Evolutionary conservation across 2,329 filamentous ascomycete genomes (phyloP).

Genomic region (Didymella arachidicola): DNA sequence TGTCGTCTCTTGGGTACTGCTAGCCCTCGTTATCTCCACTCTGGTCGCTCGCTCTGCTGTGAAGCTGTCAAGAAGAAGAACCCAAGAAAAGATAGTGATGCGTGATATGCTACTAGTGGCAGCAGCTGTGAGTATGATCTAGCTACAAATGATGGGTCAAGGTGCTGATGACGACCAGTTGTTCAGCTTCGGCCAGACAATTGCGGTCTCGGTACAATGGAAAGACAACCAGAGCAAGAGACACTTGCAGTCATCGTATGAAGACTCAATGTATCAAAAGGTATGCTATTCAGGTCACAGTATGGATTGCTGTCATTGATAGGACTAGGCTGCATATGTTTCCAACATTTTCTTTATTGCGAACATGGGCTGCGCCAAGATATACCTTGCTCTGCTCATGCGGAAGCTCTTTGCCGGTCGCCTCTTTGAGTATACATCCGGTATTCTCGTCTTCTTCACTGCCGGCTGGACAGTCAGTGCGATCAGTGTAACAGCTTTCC

Average conservation of each 20-base stretch:
- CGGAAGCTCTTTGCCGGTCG: slow-evolving; percentile 30
- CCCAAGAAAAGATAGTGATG: slow-evolving; percentile 18
- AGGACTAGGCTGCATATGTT: slow-evolving; percentile 35
- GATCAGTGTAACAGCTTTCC: slow-evolving; percentile 36
- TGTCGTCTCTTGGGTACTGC: slow-evolving; percentile 39
- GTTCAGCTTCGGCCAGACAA: slow-evolving; percentile 41
- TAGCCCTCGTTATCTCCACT: slow-evolving; percentile 32
- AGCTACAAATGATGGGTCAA: rapidly evolving
- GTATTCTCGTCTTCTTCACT: slow-evolving; percentile 31
- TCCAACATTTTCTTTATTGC: slow-evolving; percentile 39
- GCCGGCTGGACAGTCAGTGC: slow-evolving; percentile 37
- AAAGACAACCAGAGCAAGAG: slow-evolving; percentile 32
- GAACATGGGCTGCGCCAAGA: slow-evolving; percentile 42
- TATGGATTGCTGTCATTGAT: slow-evolving; percentile 9
- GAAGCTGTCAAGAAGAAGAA: slow-evolving; percentile 36
- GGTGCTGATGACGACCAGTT: slow-evolving; percentile 23
- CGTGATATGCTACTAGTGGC: slow-evolving; percentile 39
- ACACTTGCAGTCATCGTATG: slow-evolving; percentile 1
- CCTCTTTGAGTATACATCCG: slow-evolving; percentile 26
- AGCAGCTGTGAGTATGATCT: slow-evolving; percentile 30
- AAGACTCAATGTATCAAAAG: slow-evolving; percentile 32
- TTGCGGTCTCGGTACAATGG: slow-evolving; percentile 37
- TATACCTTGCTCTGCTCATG: slow-evolving; percentile 38
- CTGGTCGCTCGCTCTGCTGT: slow-evolving; percentile 37
- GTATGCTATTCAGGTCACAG: slow-evolving; percentile 8